A percentile compares a stretch with the other conserved stretches of the same genome.
Evolutionary conservation across 768 basidiomycete species (phyloP).

Genomic region (Lactarius evosmus): DNA sequence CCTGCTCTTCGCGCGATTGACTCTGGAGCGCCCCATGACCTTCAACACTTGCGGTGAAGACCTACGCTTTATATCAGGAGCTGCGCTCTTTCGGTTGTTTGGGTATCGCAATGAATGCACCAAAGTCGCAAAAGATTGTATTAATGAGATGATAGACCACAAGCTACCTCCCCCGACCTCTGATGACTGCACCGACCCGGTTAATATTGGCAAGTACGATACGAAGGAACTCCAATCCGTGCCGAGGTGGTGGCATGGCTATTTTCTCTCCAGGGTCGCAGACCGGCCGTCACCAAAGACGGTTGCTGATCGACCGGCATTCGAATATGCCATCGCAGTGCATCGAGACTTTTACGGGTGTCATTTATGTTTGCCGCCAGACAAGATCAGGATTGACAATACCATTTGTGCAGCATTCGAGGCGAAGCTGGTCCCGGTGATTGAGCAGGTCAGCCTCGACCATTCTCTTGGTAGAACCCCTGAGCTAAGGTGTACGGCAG

Average conservation of each 20-base stretch:
- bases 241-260: conserved; percentile 15
- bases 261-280: conserved; percentile 5
- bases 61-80: conserved; percentile 8
- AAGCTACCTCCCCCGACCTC: neutral
- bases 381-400: conserved; percentile 2
- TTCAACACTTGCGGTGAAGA: conserved; percentile 7
- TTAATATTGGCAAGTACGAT: neutral
- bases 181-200: neutral
- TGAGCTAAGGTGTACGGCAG: neutral
- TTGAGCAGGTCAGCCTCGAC: conserved; percentile 1
- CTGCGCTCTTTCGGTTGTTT: conserved; percentile 2
- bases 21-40: conserved; percentile 2
- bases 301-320: conserved; percentile 9
- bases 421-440: neutral
- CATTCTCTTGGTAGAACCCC: neutral
- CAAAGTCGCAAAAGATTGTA: neutral
- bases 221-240: neutral
- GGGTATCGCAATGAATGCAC: neutral
- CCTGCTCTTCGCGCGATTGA: conserved; percentile 1
- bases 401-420: conserved; percentile 1
- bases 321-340: neutral
- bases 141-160: neutral
- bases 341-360: neutral
- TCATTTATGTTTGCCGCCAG: neutral
- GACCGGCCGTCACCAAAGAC: conserved; percentile 6